Conservation (phyloP, 164 flowering plant species). For the Malania oleifera region DNA sequence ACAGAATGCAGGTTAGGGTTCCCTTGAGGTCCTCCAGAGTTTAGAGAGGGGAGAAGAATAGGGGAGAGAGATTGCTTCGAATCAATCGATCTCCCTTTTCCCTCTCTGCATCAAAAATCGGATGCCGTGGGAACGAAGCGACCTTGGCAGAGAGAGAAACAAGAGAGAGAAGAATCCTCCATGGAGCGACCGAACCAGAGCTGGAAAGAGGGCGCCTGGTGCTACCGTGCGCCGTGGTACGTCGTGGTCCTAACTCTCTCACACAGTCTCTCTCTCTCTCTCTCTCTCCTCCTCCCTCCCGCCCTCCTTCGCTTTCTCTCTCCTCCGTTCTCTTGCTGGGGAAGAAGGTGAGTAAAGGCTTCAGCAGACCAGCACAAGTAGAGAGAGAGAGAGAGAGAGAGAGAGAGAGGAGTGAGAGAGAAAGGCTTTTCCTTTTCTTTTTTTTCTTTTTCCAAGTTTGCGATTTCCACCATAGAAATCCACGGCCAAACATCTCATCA, state of each 20-base stretch:
- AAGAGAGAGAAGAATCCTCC: conserved; percentile 19
- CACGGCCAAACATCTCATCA: conserved; percentile 11
- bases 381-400: conserved; percentile 17
- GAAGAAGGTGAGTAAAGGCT: too few species aligned
- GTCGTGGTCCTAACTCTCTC: neutral
- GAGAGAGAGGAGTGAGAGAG: conserved; percentile 16
- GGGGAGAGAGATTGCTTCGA: neutral
- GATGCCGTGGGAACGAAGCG: conserved; percentile 43
- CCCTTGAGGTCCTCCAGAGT: conserved; percentile 41
- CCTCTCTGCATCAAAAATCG: conserved; percentile 9
- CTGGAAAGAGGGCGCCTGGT: conserved; percentile 8
- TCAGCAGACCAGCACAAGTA: conserved; percentile 6
- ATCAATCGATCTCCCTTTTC: neutral
- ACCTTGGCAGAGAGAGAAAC: conserved; percentile 14
- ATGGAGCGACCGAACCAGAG: conserved; percentile 14
- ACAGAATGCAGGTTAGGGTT: conserved; percentile 31
- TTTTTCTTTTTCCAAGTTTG: conserved; percentile 15
- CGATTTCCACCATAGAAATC: conserved; percentile 34
- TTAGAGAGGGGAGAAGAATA: neutral
- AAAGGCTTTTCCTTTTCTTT: conserved; percentile 2
- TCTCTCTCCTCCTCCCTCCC: neutral
- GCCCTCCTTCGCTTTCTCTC: neutral
- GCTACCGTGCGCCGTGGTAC: conserved; percentile 20
- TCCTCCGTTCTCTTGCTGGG: conserved; percentile 2
- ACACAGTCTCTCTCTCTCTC: neutral